These are phyloP conservation scores for Saturnispora silvae DNA, from an alignment of 805 yeast species.

Conservation along the genomic window DNA sequence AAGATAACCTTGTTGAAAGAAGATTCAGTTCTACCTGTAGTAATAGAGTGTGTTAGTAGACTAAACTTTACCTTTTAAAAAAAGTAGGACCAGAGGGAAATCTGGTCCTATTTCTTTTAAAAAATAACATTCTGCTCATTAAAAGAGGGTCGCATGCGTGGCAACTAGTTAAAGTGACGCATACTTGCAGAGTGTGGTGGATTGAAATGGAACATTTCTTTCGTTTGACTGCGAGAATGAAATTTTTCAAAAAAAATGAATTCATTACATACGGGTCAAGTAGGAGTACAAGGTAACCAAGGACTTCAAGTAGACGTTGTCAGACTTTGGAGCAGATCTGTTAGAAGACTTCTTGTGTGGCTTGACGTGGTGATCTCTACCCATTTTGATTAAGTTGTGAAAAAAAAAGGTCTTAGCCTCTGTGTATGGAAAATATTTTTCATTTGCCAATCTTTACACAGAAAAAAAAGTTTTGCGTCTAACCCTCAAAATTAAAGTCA, in stretches of 20 bases:
- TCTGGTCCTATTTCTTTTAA: constrained; percentile 6
- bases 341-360: constrained; percentile 94
- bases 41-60: constrained; percentile 12
- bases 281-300: constrained; percentile 97
- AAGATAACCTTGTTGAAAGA: constrained; percentile 97
- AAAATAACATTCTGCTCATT: constrained; percentile 36
- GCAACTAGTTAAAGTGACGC: not conserved
- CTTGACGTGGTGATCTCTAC: constrained; percentile 93
- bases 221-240: constrained; percentile 22
- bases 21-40: constrained; percentile 92
- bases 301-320: constrained; percentile 96
- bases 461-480: constrained; percentile 2
- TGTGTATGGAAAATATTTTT: not conserved
- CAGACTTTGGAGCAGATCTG: constrained; percentile 99
- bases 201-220: too few species aligned
- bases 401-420: not conserved
- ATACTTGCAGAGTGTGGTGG: constrained; percentile 1
- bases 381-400: constrained; percentile 45
- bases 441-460: not conserved
- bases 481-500: not conserved
- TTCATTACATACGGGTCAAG: constrained; percentile 89
- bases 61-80: constrained; percentile 11
- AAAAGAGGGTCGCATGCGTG: not conserved
- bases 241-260: constrained; percentile 8
- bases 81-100: not conserved